Percentiles rank a stretch among this genome's conserved stretches.
Conservation (phyloP, 202 grass and related monocot species). For the Sporobolus alterniflorus region DNA sequence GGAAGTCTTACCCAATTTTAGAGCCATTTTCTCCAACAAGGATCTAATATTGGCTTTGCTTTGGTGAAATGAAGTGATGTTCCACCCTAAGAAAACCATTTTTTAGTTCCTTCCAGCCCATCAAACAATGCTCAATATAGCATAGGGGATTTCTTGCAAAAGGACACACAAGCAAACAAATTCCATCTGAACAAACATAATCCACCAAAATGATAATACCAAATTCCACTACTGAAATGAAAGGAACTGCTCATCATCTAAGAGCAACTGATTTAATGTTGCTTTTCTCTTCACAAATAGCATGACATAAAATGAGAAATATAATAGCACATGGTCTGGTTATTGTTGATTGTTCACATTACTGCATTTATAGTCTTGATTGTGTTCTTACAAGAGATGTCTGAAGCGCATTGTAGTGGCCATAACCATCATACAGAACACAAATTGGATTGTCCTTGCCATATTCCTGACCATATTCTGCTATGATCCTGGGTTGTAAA, state of each 20-base stretch:
- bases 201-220: constrained; percentile 10
- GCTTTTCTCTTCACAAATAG: too few species aligned
- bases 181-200: constrained; percentile 26
- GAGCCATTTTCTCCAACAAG: constrained; percentile 99
- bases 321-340: neutral
- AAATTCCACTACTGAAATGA: constrained; percentile 21
- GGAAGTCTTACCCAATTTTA: constrained; percentile 83
- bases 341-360: constrained; percentile 33
- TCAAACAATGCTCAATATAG: constrained; percentile 92
- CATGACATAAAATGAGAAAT: neutral
- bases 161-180: constrained; percentile 34
- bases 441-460: constrained; percentile 82
- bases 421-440: constrained; percentile 89
- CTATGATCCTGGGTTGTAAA: constrained; percentile 90
- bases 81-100: constrained; percentile 96
- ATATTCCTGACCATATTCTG: constrained; percentile 97
- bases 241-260: constrained; percentile 59
- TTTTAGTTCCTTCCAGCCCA: constrained; percentile 96
- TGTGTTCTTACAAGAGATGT: constrained; percentile 59
- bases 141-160: constrained; percentile 91
- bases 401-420: constrained; percentile 82
- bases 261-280: too few species aligned
- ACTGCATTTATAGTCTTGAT: constrained; percentile 56
- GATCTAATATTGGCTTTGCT: constrained; percentile 91
- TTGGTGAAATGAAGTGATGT: constrained; percentile 93